These are phyloP conservation scores for Zygosaccharomyces sapae DNA, from an alignment of 1,139 yeast genomes.

Conservation along the genomic window DNA sequence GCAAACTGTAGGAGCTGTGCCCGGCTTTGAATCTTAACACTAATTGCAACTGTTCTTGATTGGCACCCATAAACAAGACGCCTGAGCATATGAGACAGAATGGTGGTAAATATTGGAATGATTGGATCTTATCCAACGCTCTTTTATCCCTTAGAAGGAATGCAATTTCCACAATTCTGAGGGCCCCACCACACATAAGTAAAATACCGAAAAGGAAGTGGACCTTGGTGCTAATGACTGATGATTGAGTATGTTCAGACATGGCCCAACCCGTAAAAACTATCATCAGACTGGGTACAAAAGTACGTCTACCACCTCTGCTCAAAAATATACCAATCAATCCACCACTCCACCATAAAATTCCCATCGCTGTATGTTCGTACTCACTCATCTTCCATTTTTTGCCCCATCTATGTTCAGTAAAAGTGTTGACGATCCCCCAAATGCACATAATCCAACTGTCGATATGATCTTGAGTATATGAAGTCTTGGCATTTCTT, in stretches of 20 bases:
- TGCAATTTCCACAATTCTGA: slow-evolving; percentile 72
- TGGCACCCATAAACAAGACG: slow-evolving; percentile 82
- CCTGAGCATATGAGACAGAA: slow-evolving; percentile 77
- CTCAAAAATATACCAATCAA: slow-evolving; percentile 75
- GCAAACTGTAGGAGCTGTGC: slow-evolving; percentile 75
- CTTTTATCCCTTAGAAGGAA: slow-evolving; percentile 60
- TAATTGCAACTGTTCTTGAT: slow-evolving; percentile 74
- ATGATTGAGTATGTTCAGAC: slow-evolving; percentile 80
- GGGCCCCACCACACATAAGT: slow-evolving; percentile 71
- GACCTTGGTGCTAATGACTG: slow-evolving; percentile 74
- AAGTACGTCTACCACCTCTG: slow-evolving; percentile 59
- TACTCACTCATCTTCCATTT: slow-evolving; percentile 87
- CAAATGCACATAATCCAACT: slow-evolving; percentile 73
- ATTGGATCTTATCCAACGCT: slow-evolving; percentile 47
- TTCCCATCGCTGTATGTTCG: slow-evolving; percentile 95
- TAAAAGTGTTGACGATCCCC: slow-evolving; percentile 92
- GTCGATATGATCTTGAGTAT: slow-evolving; percentile 83
- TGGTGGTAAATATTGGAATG: slow-evolving; percentile 84
- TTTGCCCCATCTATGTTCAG: slow-evolving; percentile 96
- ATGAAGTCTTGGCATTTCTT: slow-evolving; percentile 45
- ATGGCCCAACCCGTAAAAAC: slow-evolving; percentile 91
- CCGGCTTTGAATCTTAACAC: slow-evolving; percentile 75
- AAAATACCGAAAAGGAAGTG: slow-evolving; percentile 82
- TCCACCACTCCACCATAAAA: slow-evolving; percentile 95
- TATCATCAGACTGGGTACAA: slow-evolving; percentile 74